Percentiles rank a stretch among this genome's conserved stretches.
phyloP scores from a whole-genome alignment of 1,284 basidiomycete genomes.

The Stygiomarasmius scandens region DNA sequence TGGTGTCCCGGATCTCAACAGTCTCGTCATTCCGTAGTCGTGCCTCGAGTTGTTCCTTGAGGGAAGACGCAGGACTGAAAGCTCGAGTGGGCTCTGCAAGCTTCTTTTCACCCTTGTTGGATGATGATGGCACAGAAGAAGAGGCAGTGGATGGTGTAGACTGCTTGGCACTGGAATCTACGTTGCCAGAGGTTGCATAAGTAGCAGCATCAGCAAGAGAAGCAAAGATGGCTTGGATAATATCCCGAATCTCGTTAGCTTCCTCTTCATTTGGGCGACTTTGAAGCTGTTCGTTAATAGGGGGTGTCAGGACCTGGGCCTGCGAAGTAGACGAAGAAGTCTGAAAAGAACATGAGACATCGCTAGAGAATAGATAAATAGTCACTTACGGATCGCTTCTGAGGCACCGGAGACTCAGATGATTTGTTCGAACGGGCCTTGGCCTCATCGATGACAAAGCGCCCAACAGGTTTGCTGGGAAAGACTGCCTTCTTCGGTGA shows the following conservation, averaged over 20 bases:
- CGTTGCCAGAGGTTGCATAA: not conserved
- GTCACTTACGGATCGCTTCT: too few species aligned
- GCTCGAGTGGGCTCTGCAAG: not conserved
- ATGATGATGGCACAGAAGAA: too few species aligned
- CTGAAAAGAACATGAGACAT: too few species aligned
- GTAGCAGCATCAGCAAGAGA: conserved; percentile 26
- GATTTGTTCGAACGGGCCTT: too few species aligned
- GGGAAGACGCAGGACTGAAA: conserved; percentile 11
- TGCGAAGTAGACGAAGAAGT: too few species aligned
- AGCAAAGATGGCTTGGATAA: conserved; percentile 38
- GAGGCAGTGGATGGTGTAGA: not conserved
- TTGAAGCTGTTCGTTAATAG: conserved; percentile 35
- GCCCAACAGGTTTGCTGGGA: not conserved
- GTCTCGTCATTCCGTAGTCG: conserved; percentile 35
- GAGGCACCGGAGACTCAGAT: too few species aligned
- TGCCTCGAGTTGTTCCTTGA: conserved; percentile 36
- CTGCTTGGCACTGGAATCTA: not conserved
- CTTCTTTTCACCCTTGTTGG: too few species aligned
- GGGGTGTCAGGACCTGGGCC: conserved; percentile 6
- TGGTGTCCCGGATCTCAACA: too few species aligned
- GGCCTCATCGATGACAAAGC: too few species aligned
- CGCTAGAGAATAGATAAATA: too few species aligned
- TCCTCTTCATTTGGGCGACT: conserved; percentile 34
- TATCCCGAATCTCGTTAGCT: conserved; percentile 37
- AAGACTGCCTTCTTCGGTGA: too few species aligned